phyloP scores from a whole-genome alignment of 2,329 filamentous ascomycete genomes.

The Ophiocordyceps robertsii region DNA sequence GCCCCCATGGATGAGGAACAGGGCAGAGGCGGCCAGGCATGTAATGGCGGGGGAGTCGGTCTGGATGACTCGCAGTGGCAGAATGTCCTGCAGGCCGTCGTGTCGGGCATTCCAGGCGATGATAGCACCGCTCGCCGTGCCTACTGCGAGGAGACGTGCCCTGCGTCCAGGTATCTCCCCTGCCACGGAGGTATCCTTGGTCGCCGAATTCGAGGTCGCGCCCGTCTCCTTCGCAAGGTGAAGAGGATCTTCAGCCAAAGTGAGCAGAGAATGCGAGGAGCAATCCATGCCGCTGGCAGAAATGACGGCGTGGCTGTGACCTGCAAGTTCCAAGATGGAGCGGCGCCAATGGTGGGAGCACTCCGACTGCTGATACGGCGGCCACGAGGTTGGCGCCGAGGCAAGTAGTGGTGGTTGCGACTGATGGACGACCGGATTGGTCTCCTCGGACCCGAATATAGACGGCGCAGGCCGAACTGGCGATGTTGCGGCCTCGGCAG shows the following conservation, averaged over 20 bases:
- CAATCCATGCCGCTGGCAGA: constrained; percentile 59
- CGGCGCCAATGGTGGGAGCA: constrained; percentile 17
- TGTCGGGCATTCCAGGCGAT: constrained; percentile 78
- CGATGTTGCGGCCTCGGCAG: constrained; percentile 2
- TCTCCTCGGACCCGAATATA: constrained; percentile 14
- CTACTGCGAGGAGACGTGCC: constrained; percentile 66
- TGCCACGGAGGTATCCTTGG: constrained; percentile 19
- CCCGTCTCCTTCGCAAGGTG: constrained; percentile 26
- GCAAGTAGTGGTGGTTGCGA: not conserved
- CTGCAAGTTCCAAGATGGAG: constrained; percentile 33
- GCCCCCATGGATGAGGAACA: constrained; percentile 86
- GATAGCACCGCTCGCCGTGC: constrained; percentile 65
- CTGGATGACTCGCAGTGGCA: constrained; percentile 67
- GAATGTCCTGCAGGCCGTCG: constrained; percentile 29
- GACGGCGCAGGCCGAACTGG: constrained; percentile 9
- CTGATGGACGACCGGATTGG: not conserved
- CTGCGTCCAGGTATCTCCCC: constrained; percentile 71
- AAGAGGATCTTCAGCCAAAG: constrained; percentile 66
- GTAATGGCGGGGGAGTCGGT: constrained; percentile 85
- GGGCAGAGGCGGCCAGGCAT: constrained; percentile 65
- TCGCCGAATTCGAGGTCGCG: constrained; percentile 23
- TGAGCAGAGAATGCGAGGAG: constrained; percentile 59
- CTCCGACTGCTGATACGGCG: constrained; percentile 6
- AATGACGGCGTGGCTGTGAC: constrained; percentile 46
- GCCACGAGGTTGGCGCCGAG: constrained; percentile 2